phyloP scores from a whole-genome alignment of 129 eudicot genomes.

The carrot (Daucus carota) region DH1_v3.0 NC_030383.2:8906001-8906500 shows the following conservation, averaged over 20 bases:
- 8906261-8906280: neutral
- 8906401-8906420: no score
- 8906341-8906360: no score
- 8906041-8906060: neutral
- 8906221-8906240: neutral
- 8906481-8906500: constrained; percentile 7
- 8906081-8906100: neutral
- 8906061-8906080: neutral
- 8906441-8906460: neutral
- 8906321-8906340: no score
- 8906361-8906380: no score
- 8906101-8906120: neutral
- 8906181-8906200: neutral
- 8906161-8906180: neutral
- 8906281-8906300: neutral
- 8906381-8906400: no score
- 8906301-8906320: no score
- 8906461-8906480: neutral
- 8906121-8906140: neutral
- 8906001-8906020: neutral
- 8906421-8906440: neutral
- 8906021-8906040: neutral
- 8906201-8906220: neutral
- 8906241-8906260: neutral
- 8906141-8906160: neutral